Percentiles rank a stretch among this genome's conserved stretches.
Conservation (phyloP, 116 monocot species). For the Iris pallida region DNA sequence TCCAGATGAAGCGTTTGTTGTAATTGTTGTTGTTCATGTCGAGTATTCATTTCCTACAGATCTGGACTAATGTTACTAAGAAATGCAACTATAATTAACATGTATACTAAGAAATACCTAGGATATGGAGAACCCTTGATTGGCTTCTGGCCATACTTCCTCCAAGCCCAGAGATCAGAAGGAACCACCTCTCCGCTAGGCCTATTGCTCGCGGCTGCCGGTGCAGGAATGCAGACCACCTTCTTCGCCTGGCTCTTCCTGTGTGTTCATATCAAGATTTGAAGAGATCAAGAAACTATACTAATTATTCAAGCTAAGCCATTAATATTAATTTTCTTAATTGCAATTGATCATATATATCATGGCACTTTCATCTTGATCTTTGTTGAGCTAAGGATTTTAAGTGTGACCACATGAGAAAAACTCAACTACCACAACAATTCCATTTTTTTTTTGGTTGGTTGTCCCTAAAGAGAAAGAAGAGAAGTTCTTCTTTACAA, state of each 20-base stretch:
- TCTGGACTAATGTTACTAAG: not conserved
- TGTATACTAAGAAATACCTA: constrained; percentile 34
- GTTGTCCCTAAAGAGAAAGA: too few species aligned
- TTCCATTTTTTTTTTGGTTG: too few species aligned
- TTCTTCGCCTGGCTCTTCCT: constrained; percentile 90
- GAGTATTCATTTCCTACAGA: not conserved
- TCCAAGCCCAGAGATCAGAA: constrained; percentile 98
- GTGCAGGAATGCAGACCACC: constrained; percentile 97
- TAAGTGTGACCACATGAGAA: too few species aligned
- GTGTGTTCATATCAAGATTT: constrained; percentile 2
- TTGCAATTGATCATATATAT: too few species aligned
- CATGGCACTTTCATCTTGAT: too few species aligned
- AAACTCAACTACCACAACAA: too few species aligned
- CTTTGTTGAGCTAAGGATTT: too few species aligned
- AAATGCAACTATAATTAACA: not conserved
- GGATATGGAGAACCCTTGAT: constrained; percentile 98
- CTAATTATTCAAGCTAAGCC: not conserved
- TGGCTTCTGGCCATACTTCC: constrained; percentile 96
- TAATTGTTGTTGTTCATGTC: too few species aligned
- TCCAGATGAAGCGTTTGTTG: too few species aligned
- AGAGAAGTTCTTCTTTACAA: too few species aligned
- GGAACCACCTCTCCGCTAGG: constrained; percentile 81
- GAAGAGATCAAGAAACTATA: not conserved
- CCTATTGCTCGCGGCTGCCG: constrained; percentile 52
- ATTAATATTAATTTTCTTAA: not conserved